Evolutionary conservation across 192 early-diverging fungal genomes (phyloP).

Genomic region (Coemansia sp.): DNA sequence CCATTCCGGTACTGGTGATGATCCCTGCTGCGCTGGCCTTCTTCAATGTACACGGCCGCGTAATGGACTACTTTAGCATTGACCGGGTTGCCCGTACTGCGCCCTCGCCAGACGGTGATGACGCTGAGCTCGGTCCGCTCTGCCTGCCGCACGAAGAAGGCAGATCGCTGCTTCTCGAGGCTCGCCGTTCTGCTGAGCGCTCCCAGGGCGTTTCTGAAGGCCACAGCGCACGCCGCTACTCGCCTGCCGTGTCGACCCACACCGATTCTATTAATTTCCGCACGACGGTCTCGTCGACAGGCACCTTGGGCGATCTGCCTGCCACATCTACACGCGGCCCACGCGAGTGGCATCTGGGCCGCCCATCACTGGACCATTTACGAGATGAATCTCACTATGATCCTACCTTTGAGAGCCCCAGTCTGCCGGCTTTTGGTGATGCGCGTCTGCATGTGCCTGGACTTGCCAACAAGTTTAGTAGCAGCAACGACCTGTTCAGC

Average conservation of each 20-base stretch:
- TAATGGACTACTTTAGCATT: slow-evolving; percentile 64
- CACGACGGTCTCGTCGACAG: slow-evolving; percentile 9
- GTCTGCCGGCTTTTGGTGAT: slow-evolving; percentile 3
- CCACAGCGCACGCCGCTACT: slow-evolving; percentile 20
- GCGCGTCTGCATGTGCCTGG: slow-evolving; percentile 10
- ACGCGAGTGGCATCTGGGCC: slow-evolving; percentile 50
- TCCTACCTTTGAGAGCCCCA: slow-evolving; percentile 4
- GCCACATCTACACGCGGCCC: slow-evolving; percentile 15
- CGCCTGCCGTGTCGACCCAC: slow-evolving; percentile 24
- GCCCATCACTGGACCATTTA: slow-evolving; percentile 35
- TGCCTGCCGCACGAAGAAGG: slow-evolving; percentile 52
- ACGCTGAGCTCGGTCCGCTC: slow-evolving; percentile 41
- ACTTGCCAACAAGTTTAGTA: slow-evolving; percentile 8
- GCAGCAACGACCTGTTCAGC: slow-evolving; percentile 17
- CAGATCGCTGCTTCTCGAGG: slow-evolving; percentile 45
- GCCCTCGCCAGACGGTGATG: slow-evolving; percentile 18
- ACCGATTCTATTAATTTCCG: slow-evolving; percentile 21
- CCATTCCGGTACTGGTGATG: slow-evolving; percentile 84
- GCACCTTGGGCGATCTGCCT: slow-evolving; percentile 9
- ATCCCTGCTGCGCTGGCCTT: slow-evolving; percentile 72
- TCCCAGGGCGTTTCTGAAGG: slow-evolving; percentile 26
- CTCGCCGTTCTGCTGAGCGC: slow-evolving; percentile 44
- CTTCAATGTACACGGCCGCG: slow-evolving; percentile 81
- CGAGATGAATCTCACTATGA: slow-evolving; percentile 20
- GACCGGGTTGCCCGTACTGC: slow-evolving; percentile 9